Evolutionary conservation across 2,329 filamentous ascomycete genomes (phyloP).

Genomic region (Chalaropsis thielavioides): DNA sequence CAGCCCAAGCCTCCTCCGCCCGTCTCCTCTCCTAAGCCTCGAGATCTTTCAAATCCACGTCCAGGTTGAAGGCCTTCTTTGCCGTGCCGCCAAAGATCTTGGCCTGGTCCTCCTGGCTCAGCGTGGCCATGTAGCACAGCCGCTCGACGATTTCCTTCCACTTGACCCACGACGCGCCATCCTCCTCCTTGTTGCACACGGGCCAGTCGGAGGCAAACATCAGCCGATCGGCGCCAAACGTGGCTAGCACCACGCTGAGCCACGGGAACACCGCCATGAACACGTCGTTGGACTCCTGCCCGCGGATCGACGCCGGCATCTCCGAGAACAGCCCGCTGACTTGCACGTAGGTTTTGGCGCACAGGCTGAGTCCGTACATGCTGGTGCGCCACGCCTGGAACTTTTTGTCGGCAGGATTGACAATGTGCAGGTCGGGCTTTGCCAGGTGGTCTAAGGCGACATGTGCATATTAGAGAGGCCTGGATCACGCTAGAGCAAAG

Average conservation of each 20-base stretch:
- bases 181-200: constrained; percentile 50
- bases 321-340: constrained; percentile 78
- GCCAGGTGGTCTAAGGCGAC: constrained; percentile 61
- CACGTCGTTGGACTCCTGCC: constrained; percentile 38
- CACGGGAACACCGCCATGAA: constrained; percentile 53
- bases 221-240: constrained; percentile 56
- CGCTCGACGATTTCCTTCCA: constrained; percentile 60
- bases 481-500: constrained; percentile 28
- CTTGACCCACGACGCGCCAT: constrained; percentile 51
- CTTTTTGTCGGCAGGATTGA: constrained; percentile 41
- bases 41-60: constrained; percentile 14
- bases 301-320: constrained; percentile 44
- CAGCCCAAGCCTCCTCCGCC: background rate
- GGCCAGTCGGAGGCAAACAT: constrained; percentile 96
- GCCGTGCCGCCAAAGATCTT: constrained; percentile 63
- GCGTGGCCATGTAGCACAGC: constrained; percentile 47
- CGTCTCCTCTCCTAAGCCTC: background rate
- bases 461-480: background rate
- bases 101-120: constrained; percentile 46
- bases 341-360: constrained; percentile 67
- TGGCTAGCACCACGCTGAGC: constrained; percentile 55
- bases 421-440: constrained; percentile 63
- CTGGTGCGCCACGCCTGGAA: constrained; percentile 56
- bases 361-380: constrained; percentile 52
- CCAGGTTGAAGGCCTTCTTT: constrained; percentile 46